Evolutionary conservation across 2,329 filamentous ascomycete genomes (phyloP).

Genomic region (Zymoseptoria pseudotritici): DNA sequence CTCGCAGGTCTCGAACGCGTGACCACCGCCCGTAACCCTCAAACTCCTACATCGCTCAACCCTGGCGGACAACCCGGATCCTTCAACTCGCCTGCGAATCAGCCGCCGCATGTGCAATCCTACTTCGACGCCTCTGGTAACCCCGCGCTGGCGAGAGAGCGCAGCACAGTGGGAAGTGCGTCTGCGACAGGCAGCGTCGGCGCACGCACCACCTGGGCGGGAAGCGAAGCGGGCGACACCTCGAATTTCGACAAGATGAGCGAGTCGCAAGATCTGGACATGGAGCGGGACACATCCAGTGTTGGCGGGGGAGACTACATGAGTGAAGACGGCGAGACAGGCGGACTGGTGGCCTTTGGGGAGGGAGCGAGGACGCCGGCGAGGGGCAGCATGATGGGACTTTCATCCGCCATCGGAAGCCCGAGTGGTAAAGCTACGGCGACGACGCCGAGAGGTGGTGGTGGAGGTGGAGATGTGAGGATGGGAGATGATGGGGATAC

Average conservation of each 20-base stretch:
- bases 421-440: neutral
- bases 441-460: neutral
- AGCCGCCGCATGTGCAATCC: constrained; percentile 43
- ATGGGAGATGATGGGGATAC: constrained; percentile 34
- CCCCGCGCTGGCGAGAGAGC: constrained; percentile 59
- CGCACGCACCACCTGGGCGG: constrained; percentile 61
- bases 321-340: constrained; percentile 72
- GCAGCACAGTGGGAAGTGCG: constrained; percentile 83
- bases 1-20: constrained; percentile 86
- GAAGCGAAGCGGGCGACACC: constrained; percentile 53
- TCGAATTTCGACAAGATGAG: constrained; percentile 54
- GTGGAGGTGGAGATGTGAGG: neutral
- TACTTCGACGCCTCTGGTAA: constrained; percentile 77
- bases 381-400: constrained; percentile 55
- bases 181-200: constrained; percentile 76
- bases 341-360: constrained; percentile 70
- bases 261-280: constrained; percentile 38
- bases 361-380: constrained; percentile 65
- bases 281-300: constrained; percentile 47
- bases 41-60: constrained; percentile 35
- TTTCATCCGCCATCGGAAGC: neutral
- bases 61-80: constrained; percentile 27
- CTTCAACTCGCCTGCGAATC: constrained; percentile 20
- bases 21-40: constrained; percentile 57
- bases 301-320: constrained; percentile 56